Percentiles rank a stretch among this genome's conserved stretches.
These are phyloP conservation scores for Chaetomium sp. DNA, from an alignment of 2,329 filamentous ascomycete species.

Conservation along the genomic window DNA sequence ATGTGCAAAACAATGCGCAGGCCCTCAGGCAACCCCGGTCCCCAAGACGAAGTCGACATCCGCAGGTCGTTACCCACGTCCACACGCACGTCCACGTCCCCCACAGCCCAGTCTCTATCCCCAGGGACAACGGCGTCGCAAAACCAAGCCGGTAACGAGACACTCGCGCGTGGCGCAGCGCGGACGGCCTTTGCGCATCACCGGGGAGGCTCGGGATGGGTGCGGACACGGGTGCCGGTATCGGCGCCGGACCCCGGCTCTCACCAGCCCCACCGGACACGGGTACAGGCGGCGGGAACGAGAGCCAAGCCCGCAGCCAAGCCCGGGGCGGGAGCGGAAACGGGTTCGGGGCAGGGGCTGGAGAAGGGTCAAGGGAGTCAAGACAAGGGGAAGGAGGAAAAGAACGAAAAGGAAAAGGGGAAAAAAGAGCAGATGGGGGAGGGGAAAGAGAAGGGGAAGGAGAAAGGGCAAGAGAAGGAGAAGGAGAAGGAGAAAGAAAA, in stretches of 20 bases:
- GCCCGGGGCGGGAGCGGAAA: background rate
- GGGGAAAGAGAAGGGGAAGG: background rate
- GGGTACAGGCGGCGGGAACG: conserved; percentile 14
- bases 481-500: background rate
- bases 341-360: background rate
- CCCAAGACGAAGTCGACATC: conserved; percentile 14
- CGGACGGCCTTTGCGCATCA: conserved; percentile 32
- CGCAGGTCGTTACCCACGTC: conserved; percentile 36
- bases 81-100: conserved; percentile 39
- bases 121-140: background rate
- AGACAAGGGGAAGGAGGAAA: background rate
- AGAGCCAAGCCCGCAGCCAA: conserved; percentile 20
- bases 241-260: conserved; percentile 18
- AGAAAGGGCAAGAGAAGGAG: too few species aligned
- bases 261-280: conserved; percentile 5
- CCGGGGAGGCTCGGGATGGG: background rate
- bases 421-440: background rate
- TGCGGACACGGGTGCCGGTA: conserved; percentile 15
- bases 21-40: background rate
- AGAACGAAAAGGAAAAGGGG: background rate
- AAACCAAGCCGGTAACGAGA: conserved; percentile 16
- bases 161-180: conserved; percentile 36
- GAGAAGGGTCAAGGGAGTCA: background rate
- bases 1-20: conserved; percentile 25
- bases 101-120: conserved; percentile 2